Conservation (phyloP, 805 yeast species). For the Yamadazyma paraphyllophila region DNA sequence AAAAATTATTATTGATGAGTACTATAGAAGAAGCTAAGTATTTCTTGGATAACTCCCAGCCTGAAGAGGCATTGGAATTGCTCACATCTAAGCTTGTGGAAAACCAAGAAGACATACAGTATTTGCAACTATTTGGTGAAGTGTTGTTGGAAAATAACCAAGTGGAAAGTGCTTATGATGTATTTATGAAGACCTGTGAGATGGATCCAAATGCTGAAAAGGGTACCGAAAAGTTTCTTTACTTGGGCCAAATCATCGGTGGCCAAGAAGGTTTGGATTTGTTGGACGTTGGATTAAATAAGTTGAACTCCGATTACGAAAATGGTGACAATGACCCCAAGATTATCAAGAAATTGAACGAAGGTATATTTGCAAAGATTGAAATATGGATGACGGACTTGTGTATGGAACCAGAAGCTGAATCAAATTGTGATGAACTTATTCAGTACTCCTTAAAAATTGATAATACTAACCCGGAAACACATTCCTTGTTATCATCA, state of each 20-base stretch:
- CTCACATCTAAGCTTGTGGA: slow-evolving; percentile 38
- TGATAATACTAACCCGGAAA: slow-evolving; percentile 67
- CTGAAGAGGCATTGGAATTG: slow-evolving; percentile 52
- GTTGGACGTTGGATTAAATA: slow-evolving; percentile 60
- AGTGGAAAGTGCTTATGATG: slow-evolving; percentile 71
- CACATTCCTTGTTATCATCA: slow-evolving; percentile 79
- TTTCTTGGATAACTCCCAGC: slow-evolving; percentile 45
- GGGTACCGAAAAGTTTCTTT: slow-evolving; percentile 82
- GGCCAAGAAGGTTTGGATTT: slow-evolving; percentile 68
- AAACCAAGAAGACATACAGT: slow-evolving; percentile 37
- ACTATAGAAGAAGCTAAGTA: slow-evolving; percentile 38
- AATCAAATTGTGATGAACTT: slow-evolving; percentile 68
- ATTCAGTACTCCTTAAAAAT: slow-evolving; percentile 62
- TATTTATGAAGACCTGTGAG: slow-evolving; percentile 58
- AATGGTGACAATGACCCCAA: slow-evolving; percentile 22
- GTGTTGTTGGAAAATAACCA: slow-evolving; percentile 75
- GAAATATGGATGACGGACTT: slow-evolving; percentile 98
- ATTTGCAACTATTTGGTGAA: slow-evolving; percentile 69
- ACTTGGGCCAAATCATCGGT: slow-evolving; percentile 88
- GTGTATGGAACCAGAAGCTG: slow-evolving; percentile 93
- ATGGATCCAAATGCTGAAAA: slow-evolving; percentile 62
- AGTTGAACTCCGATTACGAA: slow-evolving; percentile 19
- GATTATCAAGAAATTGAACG: slow-evolving; percentile 57
- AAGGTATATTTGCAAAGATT: slow-evolving; percentile 79
- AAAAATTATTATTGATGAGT: slow-evolving; percentile 5